Base-by-base conservation (phyloP, 1,284 basidiomycete species). In the Ganoderma multipileum region DNA sequence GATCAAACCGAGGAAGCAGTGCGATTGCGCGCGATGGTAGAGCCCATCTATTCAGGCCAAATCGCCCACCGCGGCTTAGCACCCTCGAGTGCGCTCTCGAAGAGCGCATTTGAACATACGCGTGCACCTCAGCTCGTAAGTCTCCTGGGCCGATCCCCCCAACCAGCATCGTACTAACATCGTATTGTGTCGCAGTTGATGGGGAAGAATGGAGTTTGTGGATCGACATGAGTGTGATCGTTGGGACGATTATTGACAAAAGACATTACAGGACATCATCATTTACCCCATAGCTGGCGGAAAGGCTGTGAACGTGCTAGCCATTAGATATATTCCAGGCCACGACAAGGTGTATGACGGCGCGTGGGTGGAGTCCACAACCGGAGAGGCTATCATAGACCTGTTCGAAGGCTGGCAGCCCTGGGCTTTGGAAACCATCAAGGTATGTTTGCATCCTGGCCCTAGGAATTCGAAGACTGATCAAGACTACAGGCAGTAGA, bases 371-470 rank as follows among this genome's bases (percentile, higher is more conserved):
- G 58, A 65, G 14, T 67, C 74, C 16, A 66, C 63, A 14, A 52
- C 73, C 14, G 38, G 41, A 33, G 70, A 74, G 26, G 76, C 77
- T 52, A 50, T 77, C 2, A 58, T 67, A 18, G 57, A 68, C 14
- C 52, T 68, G 30, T 77, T 68, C 47, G 61, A 44, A 5, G 70
- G 70, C 0, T 80, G 77, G 77, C 76, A 78, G 38, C 68, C 73
- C 28, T 73, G 77, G 39, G 76, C 77, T 9, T 58, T 68, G 33
- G 70, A 71, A 11, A 36, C 79, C 26, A 63, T 79, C 28, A 69
- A 68, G 59, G 65, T 67, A 28, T 7, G 64, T 8, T 26, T 18
- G n/a, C 16, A 12, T 26, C 58, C 8, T 39, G 3, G 5, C n/a
- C 16, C 1, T 33, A 57, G 11, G 5, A 20, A 16, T 8, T 33